Conservation (phyloP, 805 yeast species). For the Saccharomycopsis fermentans region DNA sequence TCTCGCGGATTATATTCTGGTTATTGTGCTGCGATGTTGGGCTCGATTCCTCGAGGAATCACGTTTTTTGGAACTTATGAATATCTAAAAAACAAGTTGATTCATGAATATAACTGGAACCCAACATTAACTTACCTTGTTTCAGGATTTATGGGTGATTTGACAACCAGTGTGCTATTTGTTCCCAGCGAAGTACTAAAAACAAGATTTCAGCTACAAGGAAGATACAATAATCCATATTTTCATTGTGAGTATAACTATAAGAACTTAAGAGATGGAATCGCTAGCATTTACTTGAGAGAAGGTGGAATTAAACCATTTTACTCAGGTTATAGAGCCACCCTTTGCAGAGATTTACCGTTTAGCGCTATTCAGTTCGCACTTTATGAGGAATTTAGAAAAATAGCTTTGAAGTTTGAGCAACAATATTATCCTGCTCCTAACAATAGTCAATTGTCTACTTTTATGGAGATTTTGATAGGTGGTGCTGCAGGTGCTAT, state of each 20-base stretch:
- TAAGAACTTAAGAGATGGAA: slow-evolving; percentile 59
- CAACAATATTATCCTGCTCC: slow-evolving; percentile 32
- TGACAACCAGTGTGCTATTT: slow-evolving; percentile 76
- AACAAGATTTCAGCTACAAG: slow-evolving; percentile 89
- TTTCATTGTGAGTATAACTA: slow-evolving; percentile 84
- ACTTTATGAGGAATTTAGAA: slow-evolving; percentile 77
- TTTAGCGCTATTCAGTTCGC: slow-evolving; percentile 95
- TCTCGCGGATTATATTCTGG: slow-evolving; percentile 85
- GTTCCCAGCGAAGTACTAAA: slow-evolving; percentile 95
- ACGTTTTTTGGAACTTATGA: slow-evolving; percentile 90
- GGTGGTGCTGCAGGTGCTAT: slow-evolving; percentile 89
- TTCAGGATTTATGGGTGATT: slow-evolving; percentile 88
- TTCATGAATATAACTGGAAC: slow-evolving; percentile 50
- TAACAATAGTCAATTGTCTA: slow-evolving; percentile 36
- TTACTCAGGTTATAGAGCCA: slow-evolving; percentile 89
- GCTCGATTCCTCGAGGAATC: slow-evolving; percentile 89
- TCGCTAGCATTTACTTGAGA: slow-evolving; percentile 43
- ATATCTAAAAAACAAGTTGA: slow-evolving; percentile 58
- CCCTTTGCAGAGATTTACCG: slow-evolving; percentile 85
- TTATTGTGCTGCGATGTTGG: slow-evolving; percentile 81
- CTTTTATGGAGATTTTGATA: slow-evolving; percentile 58
- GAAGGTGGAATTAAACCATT: slow-evolving; percentile 75
- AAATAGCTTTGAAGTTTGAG: slow-evolving; percentile 40
- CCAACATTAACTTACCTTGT: slow-evolving; percentile 72
- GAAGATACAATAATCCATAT: slow-evolving; percentile 67